Percentiles rank a stretch among this genome's conserved stretches.
phyloP scores from a whole-genome alignment of 176 grass and related monocot genomes.

The Dendrocalamus sinicus region DNA sequence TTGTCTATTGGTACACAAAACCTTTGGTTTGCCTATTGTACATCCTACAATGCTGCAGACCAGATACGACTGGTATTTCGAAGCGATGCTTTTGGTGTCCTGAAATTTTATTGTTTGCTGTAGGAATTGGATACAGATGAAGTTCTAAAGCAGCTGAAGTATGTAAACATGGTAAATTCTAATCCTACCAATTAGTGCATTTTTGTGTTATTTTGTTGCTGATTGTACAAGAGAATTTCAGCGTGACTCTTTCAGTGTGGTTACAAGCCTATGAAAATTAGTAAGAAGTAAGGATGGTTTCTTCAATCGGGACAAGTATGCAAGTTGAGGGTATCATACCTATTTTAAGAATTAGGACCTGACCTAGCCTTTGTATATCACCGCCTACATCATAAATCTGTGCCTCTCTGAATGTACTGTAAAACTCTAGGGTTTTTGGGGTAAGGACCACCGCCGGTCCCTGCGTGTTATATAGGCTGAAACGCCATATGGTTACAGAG shows the following conservation, averaged over 20 bases:
- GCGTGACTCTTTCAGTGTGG: background rate
- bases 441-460: no score
- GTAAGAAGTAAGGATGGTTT: background rate
- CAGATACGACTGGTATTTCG: constrained; percentile 10
- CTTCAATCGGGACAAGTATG: constrained; percentile 9
- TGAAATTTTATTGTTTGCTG: constrained; percentile 41
- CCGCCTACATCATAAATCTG: constrained; percentile 19
- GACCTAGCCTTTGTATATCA: background rate
- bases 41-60: background rate
- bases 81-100: constrained; percentile 20
- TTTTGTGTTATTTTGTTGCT: background rate
- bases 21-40: constrained; percentile 22
- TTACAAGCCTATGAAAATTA: constrained; percentile 23
- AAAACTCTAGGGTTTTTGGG: no score
- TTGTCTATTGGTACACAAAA: constrained; percentile 33
- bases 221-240: constrained; percentile 8
- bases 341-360: background rate
- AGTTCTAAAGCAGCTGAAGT: constrained; percentile 83
- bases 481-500: no score
- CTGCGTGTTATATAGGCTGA: no score
- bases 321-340: background rate
- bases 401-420: background rate
- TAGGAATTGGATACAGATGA: constrained; percentile 81
- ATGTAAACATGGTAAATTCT: constrained; percentile 63
- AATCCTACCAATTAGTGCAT: constrained; percentile 32